A percentile compares a stretch with the other conserved stretches of the same genome.
Evolutionary conservation across 768 basidiomycete species (phyloP).

Genomic region (Amanita polypyramis): DNA sequence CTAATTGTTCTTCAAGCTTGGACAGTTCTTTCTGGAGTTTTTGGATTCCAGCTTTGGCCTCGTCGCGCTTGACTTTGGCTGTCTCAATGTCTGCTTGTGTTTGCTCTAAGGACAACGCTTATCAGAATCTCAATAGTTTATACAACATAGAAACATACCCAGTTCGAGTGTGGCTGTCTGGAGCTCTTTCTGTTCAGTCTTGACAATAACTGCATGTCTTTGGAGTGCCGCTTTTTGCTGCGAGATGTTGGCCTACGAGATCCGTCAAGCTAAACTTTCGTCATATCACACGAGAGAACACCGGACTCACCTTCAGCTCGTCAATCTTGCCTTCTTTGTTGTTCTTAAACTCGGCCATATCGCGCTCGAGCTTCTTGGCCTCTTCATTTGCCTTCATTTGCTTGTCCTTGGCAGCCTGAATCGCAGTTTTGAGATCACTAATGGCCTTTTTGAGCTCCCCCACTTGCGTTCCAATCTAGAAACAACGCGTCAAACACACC

Average conservation of each 20-base stretch:
- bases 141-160: slow-evolving; percentile 12
- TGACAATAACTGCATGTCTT: slow-evolving; percentile 73
- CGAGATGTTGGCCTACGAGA: slow-evolving; percentile 54
- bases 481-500: background rate
- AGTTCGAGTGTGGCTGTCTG: slow-evolving; percentile 83
- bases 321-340: slow-evolving; percentile 97
- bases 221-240: slow-evolving; percentile 75
- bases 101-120: slow-evolving; percentile 45
- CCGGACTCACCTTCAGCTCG: slow-evolving; percentile 60
- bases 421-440: slow-evolving; percentile 39
- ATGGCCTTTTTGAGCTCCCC: slow-evolving; percentile 61
- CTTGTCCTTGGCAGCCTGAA: slow-evolving; percentile 62
- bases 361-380: slow-evolving; percentile 80
- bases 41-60: slow-evolving; percentile 34
- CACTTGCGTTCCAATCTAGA: slow-evolving; percentile 75
- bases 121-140: background rate
- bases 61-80: slow-evolving; percentile 32
- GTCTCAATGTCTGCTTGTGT: slow-evolving; percentile 60
- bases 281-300: slow-evolving; percentile 20
- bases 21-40: slow-evolving; percentile 53
- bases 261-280: background rate
- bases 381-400: slow-evolving; percentile 71
- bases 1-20: slow-evolving; percentile 42
- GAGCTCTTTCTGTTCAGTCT: slow-evolving; percentile 81
- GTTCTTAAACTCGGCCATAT: slow-evolving; percentile 98